Evolutionary conservation across 2,329 filamentous ascomycete species (phyloP), one percentile per base, ranked within the genome.

Genomic region (Ampelomyces quisqualis): DNA sequence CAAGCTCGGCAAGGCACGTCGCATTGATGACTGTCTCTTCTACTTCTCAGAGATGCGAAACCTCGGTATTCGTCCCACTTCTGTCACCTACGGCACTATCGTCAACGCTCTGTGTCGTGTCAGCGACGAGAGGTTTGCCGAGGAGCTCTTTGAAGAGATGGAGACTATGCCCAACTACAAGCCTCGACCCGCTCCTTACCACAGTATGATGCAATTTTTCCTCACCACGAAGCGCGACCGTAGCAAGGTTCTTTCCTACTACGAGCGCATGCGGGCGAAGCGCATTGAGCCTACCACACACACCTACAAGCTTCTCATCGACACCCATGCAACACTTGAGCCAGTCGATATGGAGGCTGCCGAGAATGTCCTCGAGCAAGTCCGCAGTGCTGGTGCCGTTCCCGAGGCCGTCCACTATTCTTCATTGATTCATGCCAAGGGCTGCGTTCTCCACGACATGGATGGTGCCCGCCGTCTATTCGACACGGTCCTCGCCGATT

Each of bases 161-260:
- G 93, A 98, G 75, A 82, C 85, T 32, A 95, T 95, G 85, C 86
- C 90, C 42, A 98, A 98, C 75, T 98, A 98, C 80, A 97, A 96
- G 77, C 89, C 93, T 27, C 86, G 93, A 7, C 90, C 93, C 18
- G 93, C 93, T 17, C 93, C 93, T 1, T 98, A 98, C 78, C 96
- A 98, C 77, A 95, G 89, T 71, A 87, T 98, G 84, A 98, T 98
- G 82, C 93, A 98, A 68, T 97, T 95, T 74, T 98, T 97, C 80
- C 77, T 97, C 55, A 95, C 88, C 42, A 97, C 91, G 40, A 97
- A 97, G 80, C 88, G 90, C 38, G 91, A 98, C 69, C 91, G 93
- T 73, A 74, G 78, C 68, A 97, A 97, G 81, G 91, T 96, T 4
- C 78, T 98, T 17, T 79, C 84, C 21, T 98, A 97, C 77, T 97